Evolutionary conservation across 352 stramenopile species (phyloP), one percentile per base, ranked within the genome.

Genomic region (Phytophthora ramorum): DNA sequence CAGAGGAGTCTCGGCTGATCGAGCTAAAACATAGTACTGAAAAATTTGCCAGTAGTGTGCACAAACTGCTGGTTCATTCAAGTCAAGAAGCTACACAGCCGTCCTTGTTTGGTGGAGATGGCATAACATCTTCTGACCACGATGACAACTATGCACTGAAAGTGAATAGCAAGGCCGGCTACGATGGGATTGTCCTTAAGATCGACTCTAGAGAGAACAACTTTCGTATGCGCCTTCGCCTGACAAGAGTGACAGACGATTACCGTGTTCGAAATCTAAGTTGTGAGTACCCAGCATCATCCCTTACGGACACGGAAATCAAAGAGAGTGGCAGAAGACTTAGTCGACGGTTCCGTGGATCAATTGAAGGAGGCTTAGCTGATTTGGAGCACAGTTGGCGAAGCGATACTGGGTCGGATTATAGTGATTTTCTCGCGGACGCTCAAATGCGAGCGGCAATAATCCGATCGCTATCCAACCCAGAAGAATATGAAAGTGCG

Each of bases 371-470:
- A 19, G 54, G 44, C 16, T 51, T 75, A 35, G 68, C 41, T 48
- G 63, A 90, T 22, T 72, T 80, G 17, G 76, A 91, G 6, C 72
- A 77, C 50, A 88, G 75, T 22, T 92, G 87, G 83, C 73, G 75
- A 46, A 93, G 83, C 41, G 87, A 95, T 60, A 74, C 78, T 14
- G 86, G 78, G 3, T 93, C 83, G 0, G 81, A 94, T 63, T 92
- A 91, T 51, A 93, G 78, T 48, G 85, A 92, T 60, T 92, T 92
- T 37, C 59, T 94, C 7, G 73, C 76, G 1, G 85, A 94, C 46
- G 81, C 85, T n/a, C 81, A 92, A 43, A 88, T 94, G 85, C 78
- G 85, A 52, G 83, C 85, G 17, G 85, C 83, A 7, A 89, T 94
- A 45, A 85, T 91, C 72, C 69, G 76, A 14, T 91, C 82, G 13